Conservation (phyloP, 495 filamentous ascomycete species). For the Aspergillus olivimuriae region DNA sequence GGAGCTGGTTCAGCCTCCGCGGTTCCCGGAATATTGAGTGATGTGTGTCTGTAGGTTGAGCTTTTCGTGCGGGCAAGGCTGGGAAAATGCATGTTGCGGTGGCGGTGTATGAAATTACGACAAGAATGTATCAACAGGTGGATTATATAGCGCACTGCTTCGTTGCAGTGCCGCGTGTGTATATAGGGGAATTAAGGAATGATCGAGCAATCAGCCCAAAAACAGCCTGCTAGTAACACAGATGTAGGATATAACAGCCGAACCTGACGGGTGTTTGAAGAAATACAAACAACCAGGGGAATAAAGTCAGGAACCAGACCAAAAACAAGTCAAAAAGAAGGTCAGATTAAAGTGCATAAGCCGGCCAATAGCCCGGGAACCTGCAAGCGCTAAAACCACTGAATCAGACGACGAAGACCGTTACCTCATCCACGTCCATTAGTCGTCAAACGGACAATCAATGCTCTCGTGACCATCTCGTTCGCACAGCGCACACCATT, state of each 20-base stretch:
- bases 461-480: conserved; percentile 93
- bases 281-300: conserved; percentile 8
- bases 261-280: neutral
- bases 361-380: too few species aligned
- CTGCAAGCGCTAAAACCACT: conserved; percentile 1
- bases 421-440: conserved; percentile 27
- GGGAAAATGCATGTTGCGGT: too few species aligned
- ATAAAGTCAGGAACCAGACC: conserved; percentile 8
- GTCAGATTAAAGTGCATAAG: too few species aligned
- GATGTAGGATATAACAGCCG: too few species aligned
- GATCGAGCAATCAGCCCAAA: too few species aligned
- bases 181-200: too few species aligned
- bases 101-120: too few species aligned
- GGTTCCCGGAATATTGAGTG: conserved; percentile 29
- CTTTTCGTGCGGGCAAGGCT: too few species aligned
- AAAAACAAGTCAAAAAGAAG: conserved; percentile 7
- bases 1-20: conserved; percentile 37
- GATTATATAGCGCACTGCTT: too few species aligned
- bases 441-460: conserved; percentile 90
- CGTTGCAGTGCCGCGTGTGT: too few species aligned
- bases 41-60: too few species aligned
- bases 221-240: neutral
- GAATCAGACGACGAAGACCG: conserved; percentile 1
- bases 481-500: conserved; percentile 98
- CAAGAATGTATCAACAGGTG: too few species aligned